Percentiles rank a stretch among this genome's conserved stretches.
These are phyloP conservation scores for Daldinia decipiens DNA, from an alignment of 495 filamentous ascomycete genomes.

Conservation along the genomic window DNA sequence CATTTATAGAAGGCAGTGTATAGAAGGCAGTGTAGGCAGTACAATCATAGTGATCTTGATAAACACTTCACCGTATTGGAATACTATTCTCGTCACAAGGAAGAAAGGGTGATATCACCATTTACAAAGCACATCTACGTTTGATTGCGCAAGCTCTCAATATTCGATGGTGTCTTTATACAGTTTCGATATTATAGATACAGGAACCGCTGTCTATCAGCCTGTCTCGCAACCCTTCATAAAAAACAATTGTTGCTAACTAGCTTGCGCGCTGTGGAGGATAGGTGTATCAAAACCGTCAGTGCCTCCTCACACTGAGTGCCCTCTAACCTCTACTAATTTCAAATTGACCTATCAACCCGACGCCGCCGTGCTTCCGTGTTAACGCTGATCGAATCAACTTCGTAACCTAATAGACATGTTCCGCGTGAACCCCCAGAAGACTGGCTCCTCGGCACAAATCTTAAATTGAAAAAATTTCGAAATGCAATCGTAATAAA, in stretches of 20 bases:
- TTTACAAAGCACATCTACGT: not conserved
- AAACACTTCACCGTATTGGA: not conserved
- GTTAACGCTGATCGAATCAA: slow-evolving; percentile 27
- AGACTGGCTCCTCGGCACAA: slow-evolving; percentile 14
- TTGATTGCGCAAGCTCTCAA: slow-evolving; percentile 24
- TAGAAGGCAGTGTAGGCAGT: not conserved
- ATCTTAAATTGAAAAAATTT: slow-evolving; percentile 13
- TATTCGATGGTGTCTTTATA: slow-evolving; percentile 37
- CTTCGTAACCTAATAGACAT: slow-evolving; percentile 29
- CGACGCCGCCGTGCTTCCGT: slow-evolving; percentile 39
- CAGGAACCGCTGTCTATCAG: slow-evolving; percentile 32
- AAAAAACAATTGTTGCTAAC: slow-evolving; percentile 15
- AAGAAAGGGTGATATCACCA: not conserved
- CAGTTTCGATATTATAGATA: slow-evolving; percentile 43
- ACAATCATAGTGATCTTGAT: not conserved
- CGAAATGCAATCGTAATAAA: slow-evolving; percentile 44
- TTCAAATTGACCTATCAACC: slow-evolving; percentile 45
- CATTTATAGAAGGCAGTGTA: not conserved
- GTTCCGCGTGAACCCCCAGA: slow-evolving; percentile 10
- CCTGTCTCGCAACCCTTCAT: slow-evolving; percentile 16
- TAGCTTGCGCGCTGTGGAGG: slow-evolving; percentile 23
- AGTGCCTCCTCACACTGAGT: slow-evolving; percentile 26
- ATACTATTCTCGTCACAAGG: not conserved
- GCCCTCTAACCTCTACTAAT: slow-evolving; percentile 38
- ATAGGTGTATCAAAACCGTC: slow-evolving; percentile 30